Conservation (phyloP, 2,329 filamentous ascomycete species). For the Orbilia brochopaga region DNA sequence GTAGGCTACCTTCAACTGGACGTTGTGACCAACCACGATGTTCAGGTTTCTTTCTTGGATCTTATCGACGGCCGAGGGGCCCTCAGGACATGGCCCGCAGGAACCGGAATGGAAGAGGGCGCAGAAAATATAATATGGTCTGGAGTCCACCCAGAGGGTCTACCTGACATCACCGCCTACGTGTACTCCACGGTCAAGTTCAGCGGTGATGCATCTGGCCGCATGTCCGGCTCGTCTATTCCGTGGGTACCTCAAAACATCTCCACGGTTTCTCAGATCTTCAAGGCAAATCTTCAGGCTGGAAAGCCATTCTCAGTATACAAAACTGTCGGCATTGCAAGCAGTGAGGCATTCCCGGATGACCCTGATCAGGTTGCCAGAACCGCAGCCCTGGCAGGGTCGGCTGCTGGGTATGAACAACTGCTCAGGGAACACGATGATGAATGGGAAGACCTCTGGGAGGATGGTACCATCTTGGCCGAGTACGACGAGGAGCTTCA, state of each 20-base stretch:
- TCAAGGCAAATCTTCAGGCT: conserved; percentile 63
- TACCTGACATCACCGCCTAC: conserved; percentile 69
- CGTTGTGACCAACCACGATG: conserved; percentile 62
- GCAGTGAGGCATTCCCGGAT: conserved; percentile 69
- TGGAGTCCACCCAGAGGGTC: conserved; percentile 68
- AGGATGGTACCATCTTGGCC: conserved; percentile 66
- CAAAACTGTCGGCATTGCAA: conserved; percentile 73
- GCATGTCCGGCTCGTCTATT: conserved; percentile 24
- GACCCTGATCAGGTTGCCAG: conserved; percentile 60
- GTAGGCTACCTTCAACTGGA: conserved; percentile 66
- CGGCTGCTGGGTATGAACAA: conserved; percentile 64
- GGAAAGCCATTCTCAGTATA: conserved; percentile 65
- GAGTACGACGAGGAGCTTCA: conserved; percentile 60
- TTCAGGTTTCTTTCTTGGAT: conserved; percentile 67
- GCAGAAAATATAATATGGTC: conserved; percentile 66
- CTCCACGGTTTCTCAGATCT: conserved; percentile 70
- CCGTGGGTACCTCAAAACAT: conserved; percentile 64
- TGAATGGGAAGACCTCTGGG: conserved; percentile 68
- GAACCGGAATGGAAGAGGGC: conserved; percentile 63
- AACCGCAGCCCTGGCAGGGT: conserved; percentile 63
- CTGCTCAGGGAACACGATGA: conserved; percentile 65
- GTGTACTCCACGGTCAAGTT: conserved; percentile 63
- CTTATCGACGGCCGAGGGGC: conserved; percentile 72
- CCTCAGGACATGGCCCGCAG: conserved; percentile 67
- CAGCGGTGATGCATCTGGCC: conserved; percentile 55